These are phyloP conservation scores for Aspergillus sergii DNA, from an alignment of 2,329 filamentous ascomycete species.

Conservation along the genomic window DNA sequence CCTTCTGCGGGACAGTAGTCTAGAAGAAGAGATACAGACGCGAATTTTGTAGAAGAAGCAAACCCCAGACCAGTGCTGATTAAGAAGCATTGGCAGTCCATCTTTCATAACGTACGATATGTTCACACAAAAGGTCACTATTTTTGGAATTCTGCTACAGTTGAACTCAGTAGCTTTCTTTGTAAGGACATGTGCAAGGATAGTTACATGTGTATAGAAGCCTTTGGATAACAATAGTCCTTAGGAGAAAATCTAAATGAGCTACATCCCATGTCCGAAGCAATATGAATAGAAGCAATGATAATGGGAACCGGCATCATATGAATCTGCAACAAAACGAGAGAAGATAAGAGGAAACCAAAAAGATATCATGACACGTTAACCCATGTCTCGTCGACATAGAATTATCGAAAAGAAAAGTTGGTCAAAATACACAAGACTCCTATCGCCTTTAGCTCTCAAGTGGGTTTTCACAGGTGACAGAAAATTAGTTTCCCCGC, in stretches of 20 bases:
- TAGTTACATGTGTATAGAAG: neutral
- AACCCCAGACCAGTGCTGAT: neutral
- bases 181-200: neutral
- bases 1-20: neutral
- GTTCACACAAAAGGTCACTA: no score
- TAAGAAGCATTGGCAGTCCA: neutral
- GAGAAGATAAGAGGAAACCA: neutral
- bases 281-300: conserved; percentile 11
- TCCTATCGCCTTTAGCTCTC: conserved; percentile 5
- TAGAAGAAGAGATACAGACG: neutral
- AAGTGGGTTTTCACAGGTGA: conserved; percentile 3
- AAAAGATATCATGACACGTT: conserved; percentile 20
- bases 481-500: neutral
- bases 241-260: neutral
- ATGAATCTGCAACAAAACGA: neutral
- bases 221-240: neutral
- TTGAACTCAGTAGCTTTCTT: neutral
- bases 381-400: conserved; percentile 7
- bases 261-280: conserved; percentile 12
- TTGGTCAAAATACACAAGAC: neutral
- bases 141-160: no score
- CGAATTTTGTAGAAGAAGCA: neutral
- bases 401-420: neutral
- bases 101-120: neutral
- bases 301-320: neutral